A percentile compares a stretch with the other conserved stretches of the same genome.
phyloP scores from a whole-genome alignment of 345 rosid genomes.

The Erysimum cheiranthoides region DNA sequence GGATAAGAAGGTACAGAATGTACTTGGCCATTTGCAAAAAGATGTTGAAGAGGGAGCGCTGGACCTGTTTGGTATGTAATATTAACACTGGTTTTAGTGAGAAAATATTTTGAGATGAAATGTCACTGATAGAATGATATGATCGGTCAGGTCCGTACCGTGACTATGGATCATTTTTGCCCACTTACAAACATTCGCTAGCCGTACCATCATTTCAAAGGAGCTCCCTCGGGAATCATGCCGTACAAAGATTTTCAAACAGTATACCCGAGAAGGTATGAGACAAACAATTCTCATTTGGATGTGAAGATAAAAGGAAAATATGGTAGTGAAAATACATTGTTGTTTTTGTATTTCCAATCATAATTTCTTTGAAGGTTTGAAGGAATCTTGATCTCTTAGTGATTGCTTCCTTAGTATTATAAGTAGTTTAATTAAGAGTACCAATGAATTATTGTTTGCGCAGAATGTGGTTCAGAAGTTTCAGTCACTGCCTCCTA shows the following conservation, averaged over 20 bases:
- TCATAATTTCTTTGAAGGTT: slow-evolving; percentile 10
- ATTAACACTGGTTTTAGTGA: slow-evolving; percentile 14
- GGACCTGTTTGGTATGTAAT: slow-evolving; percentile 65
- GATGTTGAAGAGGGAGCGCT: slow-evolving; percentile 53
- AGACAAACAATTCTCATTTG: slow-evolving; percentile 18
- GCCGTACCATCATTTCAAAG: slow-evolving; percentile 46
- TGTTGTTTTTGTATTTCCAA: slow-evolving; percentile 2
- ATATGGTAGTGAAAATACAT: slow-evolving; percentile 13
- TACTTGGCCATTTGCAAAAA: slow-evolving; percentile 74
- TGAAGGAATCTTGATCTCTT: background rate
- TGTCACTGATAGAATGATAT: slow-evolving; percentile 35
- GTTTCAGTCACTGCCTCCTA: slow-evolving; percentile 47
- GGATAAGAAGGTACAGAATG: slow-evolving; percentile 71
- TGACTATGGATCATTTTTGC: slow-evolving; percentile 81
- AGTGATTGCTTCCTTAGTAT: slow-evolving; percentile 13
- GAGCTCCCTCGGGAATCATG: slow-evolving; percentile 45
- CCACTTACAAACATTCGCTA: slow-evolving; percentile 48
- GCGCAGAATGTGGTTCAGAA: slow-evolving; percentile 58
- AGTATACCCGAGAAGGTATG: slow-evolving; percentile 55
- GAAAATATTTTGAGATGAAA: slow-evolving; percentile 5
- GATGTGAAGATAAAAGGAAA: background rate
- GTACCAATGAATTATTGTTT: slow-evolving; percentile 9
- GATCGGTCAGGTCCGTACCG: slow-evolving; percentile 63
- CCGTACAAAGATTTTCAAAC: slow-evolving; percentile 44
- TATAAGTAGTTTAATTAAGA: slow-evolving; percentile 2